Evolutionary conservation across 2,329 filamentous ascomycete genomes (phyloP), one percentile per base, ranked within the genome.

Genomic region (Colletotrichum salicis): DNA sequence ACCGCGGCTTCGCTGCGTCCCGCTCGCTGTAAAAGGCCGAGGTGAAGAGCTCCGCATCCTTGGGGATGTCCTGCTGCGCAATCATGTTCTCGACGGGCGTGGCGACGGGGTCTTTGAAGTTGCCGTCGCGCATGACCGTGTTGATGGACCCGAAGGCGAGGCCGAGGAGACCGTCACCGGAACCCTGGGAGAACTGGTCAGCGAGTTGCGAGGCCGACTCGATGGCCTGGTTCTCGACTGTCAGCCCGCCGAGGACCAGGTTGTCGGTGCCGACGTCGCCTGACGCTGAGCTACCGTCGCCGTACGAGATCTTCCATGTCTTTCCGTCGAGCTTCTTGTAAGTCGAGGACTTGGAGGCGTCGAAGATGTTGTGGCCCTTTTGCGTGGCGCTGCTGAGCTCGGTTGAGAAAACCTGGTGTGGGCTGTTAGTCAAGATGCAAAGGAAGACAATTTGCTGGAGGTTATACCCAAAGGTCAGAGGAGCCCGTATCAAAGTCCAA

Each of bases 21-120:
- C 66, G 58, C 55, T 72, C 70, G 55, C 66, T 70, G 35, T 72
- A 70, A 33, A 72, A 70, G 2, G 70, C 70, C 0, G 65, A 72
- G 13, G 70, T 70, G 48, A 72, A 72, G 11, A 72, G 60, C 60
- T 72, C 54, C 59, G 95, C 85, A 70, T 92, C 87, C 37, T 91
- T 92, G 0, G 92, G 93, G 81, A 95, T 92, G 48, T 95, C 82
- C 0, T 92, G 91, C 79, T 88, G 81, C 35, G 89, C 86, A 35
- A 94, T 87, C 75, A 92, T 83, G 78, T 93, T 94, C 76, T 93
- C 91, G 78, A 94, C 93, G 80, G 94, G 94, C 10, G 92, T 94
- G 81, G 90, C 91, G 75, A 92, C 90, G 41, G 55, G 83, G 35
- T 72, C 70, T 5, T 59, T 45, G 31, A 64, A 51, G 48, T 74